Conservation (phyloP, 108 stramenopile species). For the Cyclotella cryptica region DNA sequence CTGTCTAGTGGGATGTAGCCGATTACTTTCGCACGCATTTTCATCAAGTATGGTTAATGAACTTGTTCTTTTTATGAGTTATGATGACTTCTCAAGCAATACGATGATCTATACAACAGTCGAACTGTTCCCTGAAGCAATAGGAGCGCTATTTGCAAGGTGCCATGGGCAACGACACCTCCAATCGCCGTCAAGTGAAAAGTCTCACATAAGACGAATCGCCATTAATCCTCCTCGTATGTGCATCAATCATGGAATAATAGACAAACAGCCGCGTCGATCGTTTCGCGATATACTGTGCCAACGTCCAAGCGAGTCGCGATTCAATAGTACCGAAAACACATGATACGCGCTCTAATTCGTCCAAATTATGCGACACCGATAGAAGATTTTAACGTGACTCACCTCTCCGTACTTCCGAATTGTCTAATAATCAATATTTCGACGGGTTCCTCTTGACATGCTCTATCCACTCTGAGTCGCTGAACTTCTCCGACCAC, state of each 20-base stretch:
- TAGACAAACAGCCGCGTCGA: neutral
- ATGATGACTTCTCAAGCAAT: neutral
- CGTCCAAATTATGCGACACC: neutral
- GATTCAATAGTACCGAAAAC: slow-evolving; percentile 2
- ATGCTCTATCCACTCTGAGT: slow-evolving; percentile 79
- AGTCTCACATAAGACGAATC: neutral
- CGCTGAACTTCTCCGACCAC: slow-evolving; percentile 68
- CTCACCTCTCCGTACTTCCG: neutral
- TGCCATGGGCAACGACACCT: too few relatives aligned
- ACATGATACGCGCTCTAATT: neutral
- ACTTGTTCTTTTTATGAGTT: neutral
- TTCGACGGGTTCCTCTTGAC: slow-evolving; percentile 61
- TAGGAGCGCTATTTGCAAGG: too few relatives aligned
- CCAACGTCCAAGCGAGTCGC: slow-evolving; percentile 8
- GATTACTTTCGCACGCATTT: slow-evolving; percentile 29
- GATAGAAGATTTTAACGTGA: neutral
- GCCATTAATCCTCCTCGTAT: neutral
- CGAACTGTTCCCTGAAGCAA: too few relatives aligned
- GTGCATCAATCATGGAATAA: neutral
- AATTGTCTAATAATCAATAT: slow-evolving; percentile 34
- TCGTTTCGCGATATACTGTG: neutral
- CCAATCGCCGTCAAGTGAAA: too few relatives aligned
- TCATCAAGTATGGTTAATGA: neutral
- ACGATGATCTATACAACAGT: neutral
- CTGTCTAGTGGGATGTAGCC: slow-evolving; percentile 47